These are phyloP conservation scores for Pseudogymnoascus pannorum DNA, from an alignment of 2,329 filamentous ascomycete genomes.

Conservation along the genomic window DNA sequence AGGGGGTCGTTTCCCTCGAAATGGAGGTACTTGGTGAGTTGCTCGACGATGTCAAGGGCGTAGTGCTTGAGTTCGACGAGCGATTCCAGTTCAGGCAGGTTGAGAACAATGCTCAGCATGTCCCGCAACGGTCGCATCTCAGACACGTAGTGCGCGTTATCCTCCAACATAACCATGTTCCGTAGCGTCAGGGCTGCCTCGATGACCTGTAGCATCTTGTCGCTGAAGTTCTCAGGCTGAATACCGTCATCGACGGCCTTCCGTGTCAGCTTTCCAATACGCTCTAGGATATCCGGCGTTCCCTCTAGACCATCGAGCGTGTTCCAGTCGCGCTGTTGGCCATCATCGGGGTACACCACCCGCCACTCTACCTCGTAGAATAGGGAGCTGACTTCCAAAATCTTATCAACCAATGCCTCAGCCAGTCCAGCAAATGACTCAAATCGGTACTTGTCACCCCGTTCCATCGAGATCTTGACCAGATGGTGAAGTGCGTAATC, in stretches of 20 bases:
- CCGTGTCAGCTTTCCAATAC: slow-evolving; percentile 56
- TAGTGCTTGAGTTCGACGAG: slow-evolving; percentile 84
- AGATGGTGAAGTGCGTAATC: slow-evolving; percentile 90
- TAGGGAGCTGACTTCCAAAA: slow-evolving; percentile 66
- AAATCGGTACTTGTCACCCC: slow-evolving; percentile 92
- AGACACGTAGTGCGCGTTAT: slow-evolving; percentile 78
- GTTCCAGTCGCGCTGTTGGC: slow-evolving; percentile 42
- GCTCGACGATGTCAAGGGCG: slow-evolving; percentile 84
- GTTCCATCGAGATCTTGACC: slow-evolving; percentile 90
- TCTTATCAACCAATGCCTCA: slow-evolving; percentile 80
- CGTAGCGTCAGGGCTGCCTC: slow-evolving; percentile 83
- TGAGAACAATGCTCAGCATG: slow-evolving; percentile 73
- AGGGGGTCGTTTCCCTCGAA: slow-evolving; percentile 68
- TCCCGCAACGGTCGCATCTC: slow-evolving; percentile 71
- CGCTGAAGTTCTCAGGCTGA: slow-evolving; percentile 62
- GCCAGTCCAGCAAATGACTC: slow-evolving; percentile 84
- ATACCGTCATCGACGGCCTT: slow-evolving; percentile 60
- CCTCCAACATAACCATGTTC: slow-evolving; percentile 90
- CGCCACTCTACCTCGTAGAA: slow-evolving; percentile 81
- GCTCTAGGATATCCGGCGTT: slow-evolving; percentile 64
- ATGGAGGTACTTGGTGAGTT: slow-evolving; percentile 73
- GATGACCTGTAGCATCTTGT: slow-evolving; percentile 67
- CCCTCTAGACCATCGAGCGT: slow-evolving; percentile 59
- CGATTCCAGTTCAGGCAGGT: slow-evolving; percentile 63
- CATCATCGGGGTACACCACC: slow-evolving; percentile 62